Evolutionary conservation across 2,329 filamentous ascomycete species (phyloP).

Genomic region (Fusarium mangiferae): DNA sequence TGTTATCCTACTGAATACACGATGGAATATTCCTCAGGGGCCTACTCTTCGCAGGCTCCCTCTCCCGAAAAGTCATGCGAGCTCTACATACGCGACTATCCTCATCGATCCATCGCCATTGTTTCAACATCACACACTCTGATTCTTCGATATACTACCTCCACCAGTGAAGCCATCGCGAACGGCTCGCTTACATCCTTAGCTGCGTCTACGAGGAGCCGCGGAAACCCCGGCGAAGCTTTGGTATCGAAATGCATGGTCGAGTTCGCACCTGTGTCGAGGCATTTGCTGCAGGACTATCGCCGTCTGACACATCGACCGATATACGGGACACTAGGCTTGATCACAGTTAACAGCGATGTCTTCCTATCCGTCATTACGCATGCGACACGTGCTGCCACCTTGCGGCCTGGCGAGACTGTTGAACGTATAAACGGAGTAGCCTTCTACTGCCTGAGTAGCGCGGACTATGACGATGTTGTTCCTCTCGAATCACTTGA

Average conservation of each 20-base stretch:
- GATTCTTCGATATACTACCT: slow-evolving; percentile 82
- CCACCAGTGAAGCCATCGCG: slow-evolving; percentile 66
- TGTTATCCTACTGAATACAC: slow-evolving; percentile 31
- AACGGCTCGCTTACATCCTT: slow-evolving; percentile 69
- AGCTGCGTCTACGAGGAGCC: slow-evolving; percentile 57
- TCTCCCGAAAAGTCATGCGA: slow-evolving; percentile 73
- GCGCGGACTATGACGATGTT: slow-evolving; percentile 84
- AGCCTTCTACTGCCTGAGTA: slow-evolving; percentile 93
- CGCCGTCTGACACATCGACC: slow-evolving; percentile 77
- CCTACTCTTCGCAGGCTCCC: slow-evolving; percentile 59
- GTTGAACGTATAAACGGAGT: slow-evolving; percentile 88
- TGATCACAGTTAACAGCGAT: slow-evolving; percentile 85
- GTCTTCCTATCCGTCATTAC: slow-evolving; percentile 93
- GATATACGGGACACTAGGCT: slow-evolving; percentile 85
- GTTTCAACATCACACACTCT: slow-evolving; percentile 82
- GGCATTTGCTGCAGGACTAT: slow-evolving; percentile 78
- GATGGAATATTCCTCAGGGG: slow-evolving; percentile 61
- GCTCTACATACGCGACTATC: slow-evolving; percentile 86
- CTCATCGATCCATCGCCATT: slow-evolving; percentile 87
- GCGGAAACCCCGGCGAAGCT: slow-evolving; percentile 55
- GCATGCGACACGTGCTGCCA: slow-evolving; percentile 80
- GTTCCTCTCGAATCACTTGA: slow-evolving; percentile 65
- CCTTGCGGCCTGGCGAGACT: slow-evolving; percentile 85
- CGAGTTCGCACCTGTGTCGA: slow-evolving; percentile 76
- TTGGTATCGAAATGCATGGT: slow-evolving; percentile 80